A percentile compares a stretch with the other conserved stretches of the same genome.
Conservation (phyloP, 1,284 basidiomycete genomes). For the Hemileccinum hortonii region DNA sequence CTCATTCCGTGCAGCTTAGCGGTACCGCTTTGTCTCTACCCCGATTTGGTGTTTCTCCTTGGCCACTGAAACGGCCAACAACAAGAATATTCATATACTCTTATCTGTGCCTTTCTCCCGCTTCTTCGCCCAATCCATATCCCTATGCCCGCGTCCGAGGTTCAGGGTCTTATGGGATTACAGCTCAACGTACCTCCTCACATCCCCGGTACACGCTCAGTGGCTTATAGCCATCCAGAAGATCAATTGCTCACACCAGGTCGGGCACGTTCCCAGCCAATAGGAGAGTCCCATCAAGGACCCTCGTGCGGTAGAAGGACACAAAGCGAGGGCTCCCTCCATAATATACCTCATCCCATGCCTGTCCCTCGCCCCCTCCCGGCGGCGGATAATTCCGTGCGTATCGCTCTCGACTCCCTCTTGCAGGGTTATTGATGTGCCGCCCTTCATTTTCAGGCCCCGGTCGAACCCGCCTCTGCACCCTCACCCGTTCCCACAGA, state of each 20-base stretch:
- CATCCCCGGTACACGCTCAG: constrained; percentile 8
- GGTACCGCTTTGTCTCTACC: constrained; percentile 8
- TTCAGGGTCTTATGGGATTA: constrained; percentile 23
- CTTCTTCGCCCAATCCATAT: not conserved
- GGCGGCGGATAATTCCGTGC: constrained; percentile 27
- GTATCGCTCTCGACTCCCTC: constrained; percentile 3
- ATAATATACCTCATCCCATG: constrained; percentile 5
- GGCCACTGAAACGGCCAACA: not conserved
- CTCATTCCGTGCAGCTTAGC: not conserved
- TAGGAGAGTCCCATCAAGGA: constrained; percentile 22
- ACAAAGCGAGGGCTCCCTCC: constrained; percentile 25
- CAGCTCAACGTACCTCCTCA: constrained; percentile 18
- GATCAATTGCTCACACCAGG: constrained; percentile 8
- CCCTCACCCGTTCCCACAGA: constrained; percentile 43
- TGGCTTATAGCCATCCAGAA: constrained; percentile 13
- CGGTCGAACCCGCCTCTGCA: constrained; percentile 19
- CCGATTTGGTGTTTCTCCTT: constrained; percentile 22
- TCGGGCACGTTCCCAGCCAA: constrained; percentile 19
- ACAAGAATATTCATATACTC: not conserved
- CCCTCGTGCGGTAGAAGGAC: constrained; percentile 18
- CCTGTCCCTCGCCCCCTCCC: constrained; percentile 6
- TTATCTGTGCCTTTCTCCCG: not conserved
- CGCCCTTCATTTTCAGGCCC: constrained; percentile 5
- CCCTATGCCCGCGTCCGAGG: constrained; percentile 22
- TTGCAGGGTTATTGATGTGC: not conserved